These are phyloP conservation scores for Starmerella vaccinii DNA, from an alignment of 805 yeast species.

Conservation along the genomic window DNA sequence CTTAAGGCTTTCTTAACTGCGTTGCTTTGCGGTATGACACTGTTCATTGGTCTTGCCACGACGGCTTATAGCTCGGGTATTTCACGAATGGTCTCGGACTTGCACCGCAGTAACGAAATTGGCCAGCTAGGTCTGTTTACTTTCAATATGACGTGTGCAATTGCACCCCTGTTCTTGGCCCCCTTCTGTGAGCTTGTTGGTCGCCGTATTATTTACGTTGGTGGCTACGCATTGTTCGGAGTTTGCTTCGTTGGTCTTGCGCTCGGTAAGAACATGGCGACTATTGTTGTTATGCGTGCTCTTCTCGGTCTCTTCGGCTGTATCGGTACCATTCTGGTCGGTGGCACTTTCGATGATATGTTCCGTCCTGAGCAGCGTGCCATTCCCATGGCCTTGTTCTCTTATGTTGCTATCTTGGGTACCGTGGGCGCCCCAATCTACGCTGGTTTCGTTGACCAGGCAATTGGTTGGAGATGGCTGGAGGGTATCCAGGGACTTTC, in stretches of 20 bases:
- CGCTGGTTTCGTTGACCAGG: constrained; percentile 51
- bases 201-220: constrained; percentile 42
- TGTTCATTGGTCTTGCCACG: constrained; percentile 88
- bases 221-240: constrained; percentile 42
- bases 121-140: constrained; percentile 48
- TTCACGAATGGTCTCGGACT: constrained; percentile 47
- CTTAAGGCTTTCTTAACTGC: constrained; percentile 43
- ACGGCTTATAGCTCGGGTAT: constrained; percentile 84
- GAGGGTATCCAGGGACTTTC: constrained; percentile 55
- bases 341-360: constrained; percentile 66
- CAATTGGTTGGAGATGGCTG: constrained; percentile 61
- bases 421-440: constrained; percentile 61
- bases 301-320: constrained; percentile 66
- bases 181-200: constrained; percentile 53
- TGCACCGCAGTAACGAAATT: constrained; percentile 59
- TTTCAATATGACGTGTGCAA: constrained; percentile 52
- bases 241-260: constrained; percentile 35
- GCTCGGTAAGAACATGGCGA: constrained; percentile 49
- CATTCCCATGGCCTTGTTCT: constrained; percentile 55
- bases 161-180: constrained; percentile 52
- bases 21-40: constrained; percentile 58
- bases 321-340: constrained; percentile 64
- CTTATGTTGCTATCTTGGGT: constrained; percentile 49
- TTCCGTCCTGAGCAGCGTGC: constrained; percentile 54
- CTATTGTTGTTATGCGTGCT: constrained; percentile 54